These are phyloP conservation scores for Epichloe bromicola DNA, from an alignment of 2,329 filamentous ascomycete genomes.

Conservation along the genomic window DNA sequence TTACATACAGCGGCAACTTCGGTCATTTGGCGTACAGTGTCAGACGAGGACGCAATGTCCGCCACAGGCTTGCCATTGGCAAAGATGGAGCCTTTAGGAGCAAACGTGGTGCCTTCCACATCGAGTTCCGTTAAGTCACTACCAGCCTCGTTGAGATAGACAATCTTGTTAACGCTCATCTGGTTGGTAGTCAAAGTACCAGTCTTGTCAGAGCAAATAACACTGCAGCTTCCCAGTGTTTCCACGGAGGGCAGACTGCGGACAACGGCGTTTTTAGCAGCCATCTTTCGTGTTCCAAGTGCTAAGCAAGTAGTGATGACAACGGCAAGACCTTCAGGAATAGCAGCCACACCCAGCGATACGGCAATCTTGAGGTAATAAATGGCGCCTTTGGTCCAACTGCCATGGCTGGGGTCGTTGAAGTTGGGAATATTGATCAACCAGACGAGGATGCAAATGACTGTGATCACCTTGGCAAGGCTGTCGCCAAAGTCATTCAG, in stretches of 20 bases:
- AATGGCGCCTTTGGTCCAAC: constrained; percentile 92
- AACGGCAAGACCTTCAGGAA: constrained; percentile 91
- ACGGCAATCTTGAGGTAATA: constrained; percentile 99
- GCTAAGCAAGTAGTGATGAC: constrained; percentile 98
- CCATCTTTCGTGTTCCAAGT: constrained; percentile 95
- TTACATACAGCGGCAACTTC: constrained; percentile 73
- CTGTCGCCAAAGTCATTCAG: constrained; percentile 95
- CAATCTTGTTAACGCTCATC: constrained; percentile 94
- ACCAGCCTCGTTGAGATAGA: constrained; percentile 66
- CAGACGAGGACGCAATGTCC: constrained; percentile 57
- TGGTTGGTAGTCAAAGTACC: constrained; percentile 97
- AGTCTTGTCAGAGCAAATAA: constrained; percentile 99
- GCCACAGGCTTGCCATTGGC: constrained; percentile 53
- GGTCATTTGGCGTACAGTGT: constrained; percentile 66
- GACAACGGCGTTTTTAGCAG: constrained; percentile 93
- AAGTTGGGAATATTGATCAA: constrained; percentile 98
- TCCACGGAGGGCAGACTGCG: constrained; percentile 93
- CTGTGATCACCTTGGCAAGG: constrained; percentile 94
- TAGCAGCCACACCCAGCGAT: constrained; percentile 92
- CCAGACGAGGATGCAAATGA: constrained; percentile 94
- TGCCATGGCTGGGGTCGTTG: constrained; percentile 83
- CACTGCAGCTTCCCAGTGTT: constrained; percentile 95
- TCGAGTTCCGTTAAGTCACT: constrained; percentile 71
- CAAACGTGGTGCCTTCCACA: constrained; percentile 85
- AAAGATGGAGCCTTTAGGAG: constrained; percentile 64